These are phyloP conservation scores for Cryptosporidium felis DNA, from an alignment of 169 alveolate species.

Conservation along the genomic window DNA sequence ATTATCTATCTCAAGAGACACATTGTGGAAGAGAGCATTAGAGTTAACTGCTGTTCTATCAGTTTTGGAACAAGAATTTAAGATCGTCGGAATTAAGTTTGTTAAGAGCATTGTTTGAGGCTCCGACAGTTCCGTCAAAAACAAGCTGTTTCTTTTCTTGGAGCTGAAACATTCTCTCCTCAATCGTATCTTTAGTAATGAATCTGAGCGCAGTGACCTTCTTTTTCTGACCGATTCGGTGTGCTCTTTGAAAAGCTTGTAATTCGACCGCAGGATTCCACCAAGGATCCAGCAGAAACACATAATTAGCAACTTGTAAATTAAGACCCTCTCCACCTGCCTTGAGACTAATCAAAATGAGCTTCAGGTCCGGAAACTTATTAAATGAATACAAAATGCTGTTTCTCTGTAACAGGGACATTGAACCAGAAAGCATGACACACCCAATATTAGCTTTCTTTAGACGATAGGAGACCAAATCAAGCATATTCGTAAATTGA, in stretches of 20 bases:
- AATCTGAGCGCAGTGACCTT: constrained; percentile 92
- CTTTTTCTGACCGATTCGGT: constrained; percentile 95
- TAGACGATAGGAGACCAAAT: constrained; percentile 83
- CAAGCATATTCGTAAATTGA: constrained; percentile 87
- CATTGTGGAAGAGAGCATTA: too few species aligned
- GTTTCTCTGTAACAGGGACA: constrained; percentile 79
- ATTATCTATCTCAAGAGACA: too few species aligned
- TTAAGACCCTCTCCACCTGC: constrained; percentile 99
- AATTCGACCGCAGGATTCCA: constrained; percentile 99
- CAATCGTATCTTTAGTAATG: constrained; percentile 94
- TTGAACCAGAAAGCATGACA: constrained; percentile 83
- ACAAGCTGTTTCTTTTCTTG: constrained; percentile 91
- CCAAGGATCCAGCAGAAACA: constrained; percentile 96
- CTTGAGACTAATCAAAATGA: constrained; percentile 88
- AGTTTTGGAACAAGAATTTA: constrained; percentile 82
- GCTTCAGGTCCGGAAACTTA: constrained; percentile 81
- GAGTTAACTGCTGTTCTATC: too few species aligned
- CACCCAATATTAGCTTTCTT: constrained; percentile 82
- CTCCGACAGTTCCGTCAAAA: constrained; percentile 89
- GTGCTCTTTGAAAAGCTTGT: constrained; percentile 97
- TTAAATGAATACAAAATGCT: constrained; percentile 85
- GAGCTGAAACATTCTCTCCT: constrained; percentile 93
- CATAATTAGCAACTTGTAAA: constrained; percentile 95
- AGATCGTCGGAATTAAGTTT: constrained; percentile 87
- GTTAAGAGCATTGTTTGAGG: constrained; percentile 80